Conservation (phyloP, 2,329 filamentous ascomycete genomes). For the Neofusicoccum laricinum region DNA sequence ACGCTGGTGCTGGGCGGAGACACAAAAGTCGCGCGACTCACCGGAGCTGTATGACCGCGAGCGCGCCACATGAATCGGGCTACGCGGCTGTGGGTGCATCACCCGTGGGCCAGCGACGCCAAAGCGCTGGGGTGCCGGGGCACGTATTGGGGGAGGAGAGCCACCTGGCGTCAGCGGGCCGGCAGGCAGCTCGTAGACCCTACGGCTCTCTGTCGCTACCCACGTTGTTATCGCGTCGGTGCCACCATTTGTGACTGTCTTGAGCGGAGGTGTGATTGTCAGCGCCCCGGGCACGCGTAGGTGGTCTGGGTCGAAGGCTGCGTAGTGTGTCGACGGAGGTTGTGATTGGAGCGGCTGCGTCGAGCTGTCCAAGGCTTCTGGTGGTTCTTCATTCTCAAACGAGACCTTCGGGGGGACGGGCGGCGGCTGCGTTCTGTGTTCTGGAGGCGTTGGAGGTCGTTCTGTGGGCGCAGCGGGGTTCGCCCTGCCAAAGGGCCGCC, state of each 20-base stretch:
- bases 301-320: constrained; percentile 11
- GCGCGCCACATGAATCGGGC: not conserved
- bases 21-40: not conserved
- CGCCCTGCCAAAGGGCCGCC: not conserved
- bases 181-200: constrained; percentile 7
- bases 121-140: not conserved
- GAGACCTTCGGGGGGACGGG: not conserved
- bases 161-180: not conserved
- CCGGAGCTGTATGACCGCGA: not conserved
- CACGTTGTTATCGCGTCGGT: constrained; percentile 5
- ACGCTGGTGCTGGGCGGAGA: not conserved
- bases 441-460: not conserved
- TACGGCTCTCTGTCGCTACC: not conserved
- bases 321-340: not conserved
- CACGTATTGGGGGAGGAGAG: not conserved
- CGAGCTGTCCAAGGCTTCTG: not conserved
- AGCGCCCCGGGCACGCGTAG: constrained; percentile 8
- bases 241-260: constrained; percentile 1
- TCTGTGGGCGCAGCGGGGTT: not conserved
- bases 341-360: not conserved
- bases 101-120: not conserved
- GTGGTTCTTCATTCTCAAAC: constrained; percentile 3
- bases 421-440: not conserved
- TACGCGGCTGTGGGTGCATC: not conserved
- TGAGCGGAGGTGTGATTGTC: not conserved